phyloP scores from a whole-genome alignment of 768 basidiomycete species.

The Suillus luteus region DNA sequence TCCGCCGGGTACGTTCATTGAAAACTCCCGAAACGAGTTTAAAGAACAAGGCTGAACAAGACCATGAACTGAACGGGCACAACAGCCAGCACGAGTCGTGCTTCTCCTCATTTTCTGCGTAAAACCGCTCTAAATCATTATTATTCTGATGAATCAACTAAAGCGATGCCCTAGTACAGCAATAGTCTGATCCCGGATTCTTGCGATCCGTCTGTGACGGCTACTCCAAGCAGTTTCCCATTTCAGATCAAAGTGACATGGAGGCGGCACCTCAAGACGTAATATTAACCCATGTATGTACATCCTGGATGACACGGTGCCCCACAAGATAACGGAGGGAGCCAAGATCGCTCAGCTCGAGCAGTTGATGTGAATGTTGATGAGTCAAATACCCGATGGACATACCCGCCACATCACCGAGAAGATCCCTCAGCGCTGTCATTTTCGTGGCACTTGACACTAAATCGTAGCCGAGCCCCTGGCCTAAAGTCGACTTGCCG shows the following conservation, averaged over 20 bases:
- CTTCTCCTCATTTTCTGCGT: background rate
- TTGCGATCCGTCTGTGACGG: background rate
- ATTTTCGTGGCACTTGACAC: background rate
- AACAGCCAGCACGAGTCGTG: background rate
- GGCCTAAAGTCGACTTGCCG: background rate
- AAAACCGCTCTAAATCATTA: background rate
- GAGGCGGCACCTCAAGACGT: background rate
- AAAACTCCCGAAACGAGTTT: background rate
- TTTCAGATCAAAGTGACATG: background rate
- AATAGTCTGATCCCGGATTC: background rate
- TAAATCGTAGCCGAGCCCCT: background rate
- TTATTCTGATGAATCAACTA: background rate
- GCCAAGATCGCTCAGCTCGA: background rate
- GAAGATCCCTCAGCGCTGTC: background rate
- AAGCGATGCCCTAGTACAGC: background rate
- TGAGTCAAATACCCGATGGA: background rate
- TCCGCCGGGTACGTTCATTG: slow-evolving; percentile 1
- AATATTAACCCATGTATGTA: background rate
- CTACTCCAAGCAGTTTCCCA: background rate
- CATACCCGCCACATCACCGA: background rate
- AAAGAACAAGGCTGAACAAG: slow-evolving; percentile 1
- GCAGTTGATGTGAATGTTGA: background rate
- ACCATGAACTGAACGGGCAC: background rate
- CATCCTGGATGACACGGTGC: background rate
- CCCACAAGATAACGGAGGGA: background rate